phyloP scores from a whole-genome alignment of 176 grass and related monocot genomes.

The Coix lacrymajobi region DNA sequence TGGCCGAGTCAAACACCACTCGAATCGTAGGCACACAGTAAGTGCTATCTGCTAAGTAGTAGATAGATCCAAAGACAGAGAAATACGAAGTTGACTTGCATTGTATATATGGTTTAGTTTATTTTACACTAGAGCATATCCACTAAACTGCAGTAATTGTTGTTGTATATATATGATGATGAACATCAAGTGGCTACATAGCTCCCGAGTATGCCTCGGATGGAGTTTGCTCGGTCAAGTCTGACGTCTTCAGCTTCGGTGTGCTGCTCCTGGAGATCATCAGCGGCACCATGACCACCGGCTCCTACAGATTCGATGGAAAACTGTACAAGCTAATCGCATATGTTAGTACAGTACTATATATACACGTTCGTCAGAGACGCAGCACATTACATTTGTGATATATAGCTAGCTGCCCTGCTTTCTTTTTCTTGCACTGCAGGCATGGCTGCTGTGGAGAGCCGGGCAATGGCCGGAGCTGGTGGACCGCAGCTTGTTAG shows the following conservation, averaged over 20 bases:
- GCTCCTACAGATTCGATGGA: background rate
- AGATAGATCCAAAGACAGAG: too few species aligned
- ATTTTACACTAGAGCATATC: background rate
- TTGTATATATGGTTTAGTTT: background rate
- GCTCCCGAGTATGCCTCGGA: conserved; percentile 45
- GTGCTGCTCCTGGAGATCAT: conserved; percentile 47
- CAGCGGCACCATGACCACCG: conserved; percentile 15
- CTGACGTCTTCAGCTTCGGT: conserved; percentile 55
- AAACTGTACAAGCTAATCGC: conserved; percentile 1
- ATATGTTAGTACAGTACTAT: conserved; percentile 3
- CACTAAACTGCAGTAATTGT: background rate
- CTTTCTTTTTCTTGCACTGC: background rate
- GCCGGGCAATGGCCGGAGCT: conserved; percentile 24
- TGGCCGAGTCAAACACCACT: conserved; percentile 38
- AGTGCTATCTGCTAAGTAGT: too few species aligned
- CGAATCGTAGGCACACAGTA: conserved; percentile 57
- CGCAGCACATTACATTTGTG: background rate
- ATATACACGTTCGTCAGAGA: background rate
- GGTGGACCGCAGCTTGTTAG: background rate
- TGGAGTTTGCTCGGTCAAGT: conserved; percentile 40
- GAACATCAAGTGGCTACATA: conserved; percentile 39
- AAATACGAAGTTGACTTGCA: background rate
- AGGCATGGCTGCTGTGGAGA: conserved; percentile 38
- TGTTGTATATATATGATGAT: background rate
- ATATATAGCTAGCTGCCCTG: background rate